Percentiles rank a stretch among this genome's conserved stretches.
These are phyloP conservation scores for Colletotrichum plurivorum DNA, from an alignment of 2,329 filamentous ascomycete species.

Conservation along the genomic window DNA sequence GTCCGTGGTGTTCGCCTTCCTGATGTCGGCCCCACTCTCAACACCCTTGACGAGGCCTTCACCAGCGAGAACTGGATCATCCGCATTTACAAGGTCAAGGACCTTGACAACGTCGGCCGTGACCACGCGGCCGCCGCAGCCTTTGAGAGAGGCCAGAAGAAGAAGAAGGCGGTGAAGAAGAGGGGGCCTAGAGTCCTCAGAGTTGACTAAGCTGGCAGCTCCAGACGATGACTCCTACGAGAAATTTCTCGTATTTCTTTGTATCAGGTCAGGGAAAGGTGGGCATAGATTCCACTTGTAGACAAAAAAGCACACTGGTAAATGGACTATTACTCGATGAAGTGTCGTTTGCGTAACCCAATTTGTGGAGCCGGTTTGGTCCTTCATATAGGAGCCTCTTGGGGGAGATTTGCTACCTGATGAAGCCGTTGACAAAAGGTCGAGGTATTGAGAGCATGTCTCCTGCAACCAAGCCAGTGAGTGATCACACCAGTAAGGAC, in stretches of 20 bases:
- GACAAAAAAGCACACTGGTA: conserved; percentile 49
- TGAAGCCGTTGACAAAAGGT: too few species aligned
- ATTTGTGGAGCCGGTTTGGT: neutral
- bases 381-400: neutral
- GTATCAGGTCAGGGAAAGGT: conserved; percentile 37
- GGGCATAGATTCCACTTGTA: conserved; percentile 42
- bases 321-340: conserved; percentile 50
- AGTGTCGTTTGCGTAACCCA: neutral
- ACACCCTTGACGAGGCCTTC: conserved; percentile 94
- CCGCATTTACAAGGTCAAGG: conserved; percentile 99
- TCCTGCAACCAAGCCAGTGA: too few species aligned
- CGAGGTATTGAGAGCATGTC: too few species aligned
- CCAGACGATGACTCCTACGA: conserved; percentile 24
- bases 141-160: conserved; percentile 86
- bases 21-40: conserved; percentile 86
- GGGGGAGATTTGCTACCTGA: too few species aligned
- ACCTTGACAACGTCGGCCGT: conserved; percentile 94
- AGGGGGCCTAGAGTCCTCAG: conserved; percentile 79
- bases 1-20: conserved; percentile 87
- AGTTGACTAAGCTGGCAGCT: conserved; percentile 71
- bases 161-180: conserved; percentile 82
- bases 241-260: conserved; percentile 31
- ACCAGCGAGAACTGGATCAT: conserved; percentile 99
- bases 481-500: too few species aligned
- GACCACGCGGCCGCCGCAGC: conserved; percentile 80